Evolutionary conservation across 2,329 filamentous ascomycete genomes (phyloP).

Genomic region (Harringtonia lauricola): DNA sequence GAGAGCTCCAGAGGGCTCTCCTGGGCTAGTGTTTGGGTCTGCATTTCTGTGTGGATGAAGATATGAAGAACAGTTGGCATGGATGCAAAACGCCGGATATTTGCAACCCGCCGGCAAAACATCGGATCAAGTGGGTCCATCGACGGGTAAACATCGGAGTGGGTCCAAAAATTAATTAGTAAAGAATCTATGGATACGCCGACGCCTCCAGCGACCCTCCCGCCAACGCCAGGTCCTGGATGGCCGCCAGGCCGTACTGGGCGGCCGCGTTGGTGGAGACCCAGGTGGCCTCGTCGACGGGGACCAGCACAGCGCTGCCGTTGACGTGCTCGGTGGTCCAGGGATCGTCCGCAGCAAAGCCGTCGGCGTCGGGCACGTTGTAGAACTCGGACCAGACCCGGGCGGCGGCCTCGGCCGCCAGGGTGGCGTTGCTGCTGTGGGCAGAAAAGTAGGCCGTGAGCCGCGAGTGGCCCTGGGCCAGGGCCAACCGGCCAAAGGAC

Average conservation of each 20-base stretch:
- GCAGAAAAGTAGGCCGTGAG: conserved; percentile 46
- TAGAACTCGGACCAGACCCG: conserved; percentile 43
- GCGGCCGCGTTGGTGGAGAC: conserved; percentile 45
- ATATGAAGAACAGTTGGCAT: no score
- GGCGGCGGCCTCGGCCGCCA: neutral
- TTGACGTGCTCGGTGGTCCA: conserved; percentile 28
- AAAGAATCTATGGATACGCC: no score
- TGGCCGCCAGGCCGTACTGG: conserved; percentile 44
- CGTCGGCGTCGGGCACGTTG: conserved; percentile 35
- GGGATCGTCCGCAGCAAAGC: conserved; percentile 15
- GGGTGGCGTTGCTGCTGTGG: neutral
- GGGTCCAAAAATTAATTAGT: no score
- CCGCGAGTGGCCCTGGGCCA: conserved; percentile 47
- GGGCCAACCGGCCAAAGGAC: conserved; percentile 25
- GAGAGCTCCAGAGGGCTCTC: no score
- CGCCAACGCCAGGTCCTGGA: conserved; percentile 38
- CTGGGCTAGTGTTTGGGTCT: no score
- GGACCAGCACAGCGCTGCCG: conserved; percentile 31
- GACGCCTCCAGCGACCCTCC: no score
- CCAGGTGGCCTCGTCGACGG: conserved; percentile 45
- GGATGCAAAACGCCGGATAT: no score
- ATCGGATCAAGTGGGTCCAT: no score
- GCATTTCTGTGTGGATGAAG: no score
- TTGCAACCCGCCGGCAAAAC: no score
- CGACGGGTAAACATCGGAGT: no score